Evolutionary conservation across 1,139 yeast genomes (phyloP), one percentile per base, ranked within the genome.

Genomic region (Suhomyces terraborum): DNA sequence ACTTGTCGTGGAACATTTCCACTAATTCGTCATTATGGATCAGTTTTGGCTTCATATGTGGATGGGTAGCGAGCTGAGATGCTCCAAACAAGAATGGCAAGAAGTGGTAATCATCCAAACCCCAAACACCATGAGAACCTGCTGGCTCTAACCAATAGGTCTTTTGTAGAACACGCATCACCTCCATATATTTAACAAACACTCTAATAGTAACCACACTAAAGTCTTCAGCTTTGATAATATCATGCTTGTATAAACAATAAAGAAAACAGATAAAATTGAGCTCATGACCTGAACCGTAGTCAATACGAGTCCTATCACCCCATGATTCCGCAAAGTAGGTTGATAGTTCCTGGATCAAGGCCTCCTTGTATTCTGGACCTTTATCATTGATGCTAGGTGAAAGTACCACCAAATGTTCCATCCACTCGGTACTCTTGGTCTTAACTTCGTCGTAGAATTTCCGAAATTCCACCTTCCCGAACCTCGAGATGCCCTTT

Each of bases 241-340:
- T 43, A 0, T 61, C 61, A 17, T 80, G 64, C 43, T 74, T 62
- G 23, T 72, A 46, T 6, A 87, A 62, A 36, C 88, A 80, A 26
- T 79, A 68, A 32, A 88, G 66, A 52, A 88, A 85, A 36, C 86
- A 78, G 1, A 91, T 55, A 55, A 93, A 91, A 58, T 89, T 91
- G 45, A 93, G 71, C 60, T 93, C 99, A 61, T 93, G 99, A 18
- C 98, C 98, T 4, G 96, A 87, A 0, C 99, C 99, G 60, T 89
- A 93, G 62, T 93, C 99, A 21, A 93, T 88, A 56, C 99, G 73
- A 2, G 79, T 77, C 42, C 88, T 69, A 57, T 88, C 82, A 0
- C 98, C 98, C 82, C 91, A 91, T 0, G 94, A 76, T 50, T 85
- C 89, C 4, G 55, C 54, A 26, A 88, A 69, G 57, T 88, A 88